Evolutionary conservation across 306 rosid genomes (phyloP), one percentile per base, ranked within the genome.

Genomic region (Pueraria montana): DNA sequence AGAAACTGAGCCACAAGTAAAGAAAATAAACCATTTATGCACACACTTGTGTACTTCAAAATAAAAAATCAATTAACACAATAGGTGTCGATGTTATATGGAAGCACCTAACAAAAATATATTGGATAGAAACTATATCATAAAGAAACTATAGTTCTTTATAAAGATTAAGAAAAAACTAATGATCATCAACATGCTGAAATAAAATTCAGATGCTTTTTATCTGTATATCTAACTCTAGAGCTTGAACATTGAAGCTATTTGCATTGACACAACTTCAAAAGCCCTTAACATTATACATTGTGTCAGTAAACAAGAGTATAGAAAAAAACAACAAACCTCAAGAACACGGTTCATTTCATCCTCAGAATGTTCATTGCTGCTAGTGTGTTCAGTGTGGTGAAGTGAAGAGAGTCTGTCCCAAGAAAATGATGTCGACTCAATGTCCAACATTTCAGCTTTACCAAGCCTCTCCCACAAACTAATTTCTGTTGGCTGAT

Each of bases 401-500:
- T 96, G 94, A 76, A 96, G 96, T 9, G 99, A 92, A 49, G 93
- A 80, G 56, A 96, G 97, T 21, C 34, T 82, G 43, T 91, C 94
- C 99, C 99, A 96, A 43, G 94, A 87, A 83, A 96, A 92, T 53
- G 87, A 83, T 53, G 71, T 83, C 0, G 98, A 96, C 49, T 94
- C 98, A 21, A 93, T 85, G 82, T 96, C 97, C 92, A 92, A 69
- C 80, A 80, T 82, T 20, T 92, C 92, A 73, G 98, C 97, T 74
- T 87, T 91, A 76, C 98, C 97, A 69, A 96, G 98, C 76, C 99
- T 89, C 74, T 94, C 98, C 97, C 97, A 96, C 83, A 96, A 84
- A 68, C 86, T 94, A 69, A 83, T 84, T 82, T 93, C 98, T 4
- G 90, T 86, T 76, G 87, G 81, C 17, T 49, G 62, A 80, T 85